Evolutionary conservation across 306 rosid species (phyloP).

Genomic region (Alnus glutinosa): DNA sequence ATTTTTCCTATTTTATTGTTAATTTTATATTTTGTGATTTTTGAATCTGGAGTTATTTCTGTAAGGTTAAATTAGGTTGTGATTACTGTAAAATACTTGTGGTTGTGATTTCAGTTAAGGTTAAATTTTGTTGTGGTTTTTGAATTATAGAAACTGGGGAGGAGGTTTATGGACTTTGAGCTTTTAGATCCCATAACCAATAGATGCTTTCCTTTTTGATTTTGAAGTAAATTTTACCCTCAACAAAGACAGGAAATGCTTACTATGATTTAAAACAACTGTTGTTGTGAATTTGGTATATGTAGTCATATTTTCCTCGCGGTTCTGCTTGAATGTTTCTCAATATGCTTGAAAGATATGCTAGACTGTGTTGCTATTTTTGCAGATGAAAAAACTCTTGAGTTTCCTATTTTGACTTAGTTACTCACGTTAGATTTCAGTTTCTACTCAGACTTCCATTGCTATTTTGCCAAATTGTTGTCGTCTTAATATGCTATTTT

Average conservation of each 20-base stretch:
- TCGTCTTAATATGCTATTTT: not conserved
- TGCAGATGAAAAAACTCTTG: not conserved
- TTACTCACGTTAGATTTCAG: not conserved
- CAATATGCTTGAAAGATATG: not conserved
- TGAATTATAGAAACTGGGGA: not conserved
- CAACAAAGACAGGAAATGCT: not conserved
- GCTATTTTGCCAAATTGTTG: not conserved
- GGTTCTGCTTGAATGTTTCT: not conserved
- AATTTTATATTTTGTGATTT: not conserved
- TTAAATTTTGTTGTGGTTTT: not conserved
- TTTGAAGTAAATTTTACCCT: not conserved
- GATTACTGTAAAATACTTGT: not conserved
- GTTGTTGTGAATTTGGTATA: not conserved
- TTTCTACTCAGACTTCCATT: not conserved
- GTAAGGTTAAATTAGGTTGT: not conserved
- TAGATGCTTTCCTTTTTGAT: not conserved
- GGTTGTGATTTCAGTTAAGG: not conserved
- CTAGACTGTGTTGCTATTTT: not conserved
- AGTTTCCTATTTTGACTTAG: not conserved
- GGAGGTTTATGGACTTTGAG: not conserved
- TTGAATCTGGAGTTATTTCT: not conserved
- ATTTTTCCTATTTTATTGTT: not conserved
- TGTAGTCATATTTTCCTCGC: not conserved
- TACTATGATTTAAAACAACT: not conserved
- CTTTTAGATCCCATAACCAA: not conserved